phyloP scores from a whole-genome alignment of 805 yeast genomes.

The Candida tallmaniae region DNA sequence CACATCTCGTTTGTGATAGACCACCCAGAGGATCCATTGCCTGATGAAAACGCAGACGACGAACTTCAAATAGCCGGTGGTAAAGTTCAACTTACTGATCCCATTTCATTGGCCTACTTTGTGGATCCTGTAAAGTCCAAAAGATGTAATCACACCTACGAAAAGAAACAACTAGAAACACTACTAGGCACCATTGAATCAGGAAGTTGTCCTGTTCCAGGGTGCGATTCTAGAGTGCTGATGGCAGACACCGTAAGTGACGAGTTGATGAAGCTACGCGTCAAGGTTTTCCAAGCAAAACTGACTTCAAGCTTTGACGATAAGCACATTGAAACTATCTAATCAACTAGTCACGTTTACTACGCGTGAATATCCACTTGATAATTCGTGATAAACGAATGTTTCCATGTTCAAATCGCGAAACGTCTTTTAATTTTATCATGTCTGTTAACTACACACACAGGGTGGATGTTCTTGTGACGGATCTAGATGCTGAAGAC shows the following conservation, averaged over 20 bases:
- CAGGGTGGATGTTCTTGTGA: slow-evolving; percentile 50
- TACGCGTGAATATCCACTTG: too few relatives aligned
- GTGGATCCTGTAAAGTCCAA: slow-evolving; percentile 51
- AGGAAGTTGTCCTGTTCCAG: slow-evolving; percentile 53
- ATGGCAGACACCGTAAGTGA: slow-evolving; percentile 41
- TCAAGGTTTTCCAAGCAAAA: slow-evolving; percentile 15
- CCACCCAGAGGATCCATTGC: slow-evolving; percentile 61
- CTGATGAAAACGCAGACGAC: slow-evolving; percentile 46
- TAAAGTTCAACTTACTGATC: slow-evolving; percentile 61
- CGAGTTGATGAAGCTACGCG: slow-evolving; percentile 51
- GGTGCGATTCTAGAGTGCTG: slow-evolving; percentile 40
- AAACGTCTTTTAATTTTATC: too few relatives aligned
- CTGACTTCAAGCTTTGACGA: too few relatives aligned
- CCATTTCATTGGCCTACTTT: slow-evolving; percentile 52
- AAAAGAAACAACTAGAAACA: slow-evolving; percentile 39
- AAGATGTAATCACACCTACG: slow-evolving; percentile 62
- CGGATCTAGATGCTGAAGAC: slow-evolving; percentile 47
- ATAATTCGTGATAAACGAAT: too few relatives aligned
- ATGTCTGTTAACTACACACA: slow-evolving; percentile 22
- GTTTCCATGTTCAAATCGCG: too few relatives aligned
- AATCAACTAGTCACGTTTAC: too few relatives aligned
- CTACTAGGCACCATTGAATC: slow-evolving; percentile 17
- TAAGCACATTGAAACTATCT: background rate
- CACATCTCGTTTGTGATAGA: slow-evolving; percentile 46
- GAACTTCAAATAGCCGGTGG: slow-evolving; percentile 71